These are phyloP conservation scores for Lactarius hatsudake DNA, from an alignment of 768 basidiomycete genomes.

Conservation along the genomic window DNA sequence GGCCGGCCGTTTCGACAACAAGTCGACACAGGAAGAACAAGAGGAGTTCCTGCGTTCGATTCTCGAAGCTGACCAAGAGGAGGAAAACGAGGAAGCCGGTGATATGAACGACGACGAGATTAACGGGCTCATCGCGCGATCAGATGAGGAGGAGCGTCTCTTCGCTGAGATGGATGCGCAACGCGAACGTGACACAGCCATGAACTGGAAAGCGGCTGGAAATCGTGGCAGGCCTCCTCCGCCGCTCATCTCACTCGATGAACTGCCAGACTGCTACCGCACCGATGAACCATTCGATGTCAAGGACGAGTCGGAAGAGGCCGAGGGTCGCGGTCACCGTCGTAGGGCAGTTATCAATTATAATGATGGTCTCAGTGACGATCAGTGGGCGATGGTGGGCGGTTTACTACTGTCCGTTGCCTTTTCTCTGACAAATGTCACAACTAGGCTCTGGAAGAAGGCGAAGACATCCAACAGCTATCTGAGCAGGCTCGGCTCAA, in stretches of 20 bases:
- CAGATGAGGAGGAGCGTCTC: conserved; percentile 68
- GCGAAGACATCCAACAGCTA: conserved; percentile 75
- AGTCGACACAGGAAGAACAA: conserved; percentile 96
- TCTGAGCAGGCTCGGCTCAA: conserved; percentile 61
- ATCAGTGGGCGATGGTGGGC: conserved; percentile 84
- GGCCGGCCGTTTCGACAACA: conserved; percentile 98
- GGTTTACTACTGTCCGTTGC: background rate
- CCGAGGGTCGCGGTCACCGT: conserved; percentile 83
- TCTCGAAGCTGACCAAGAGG: conserved; percentile 85
- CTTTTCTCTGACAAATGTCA: conserved; percentile 1
- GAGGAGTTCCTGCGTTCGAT: conserved; percentile 93
- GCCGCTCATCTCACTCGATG: conserved; percentile 78
- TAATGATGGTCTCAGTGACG: conserved; percentile 91
- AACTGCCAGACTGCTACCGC: conserved; percentile 91
- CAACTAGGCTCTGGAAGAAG: conserved; percentile 69
- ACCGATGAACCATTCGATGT: conserved; percentile 75
- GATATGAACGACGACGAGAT: conserved; percentile 95
- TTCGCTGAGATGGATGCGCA: conserved; percentile 84
- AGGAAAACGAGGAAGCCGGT: conserved; percentile 85
- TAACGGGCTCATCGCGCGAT: conserved; percentile 87
- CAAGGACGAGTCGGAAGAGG: conserved; percentile 56
- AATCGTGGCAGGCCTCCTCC: conserved; percentile 75
- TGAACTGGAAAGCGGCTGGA: conserved; percentile 69
- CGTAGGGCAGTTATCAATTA: conserved; percentile 84
- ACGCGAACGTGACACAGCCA: conserved; percentile 64